phyloP scores from a whole-genome alignment of 2,329 filamentous ascomycete species.

The Trichophyton verrucosum region DNA sequence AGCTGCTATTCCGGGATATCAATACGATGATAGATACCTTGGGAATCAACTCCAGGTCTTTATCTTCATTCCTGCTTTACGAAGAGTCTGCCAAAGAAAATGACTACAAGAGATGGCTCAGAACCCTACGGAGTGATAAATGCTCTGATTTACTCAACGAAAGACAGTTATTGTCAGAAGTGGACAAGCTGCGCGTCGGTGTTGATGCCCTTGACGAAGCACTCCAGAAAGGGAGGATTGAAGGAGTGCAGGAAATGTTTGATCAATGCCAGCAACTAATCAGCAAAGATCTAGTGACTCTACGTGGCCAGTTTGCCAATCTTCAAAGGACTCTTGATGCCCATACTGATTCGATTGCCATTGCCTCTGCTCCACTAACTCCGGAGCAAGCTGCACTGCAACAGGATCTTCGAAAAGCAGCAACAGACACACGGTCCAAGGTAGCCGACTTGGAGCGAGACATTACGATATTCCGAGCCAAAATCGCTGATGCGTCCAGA shows the following conservation, averaged over 20 bases:
- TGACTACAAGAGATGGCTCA: slow-evolving; percentile 38
- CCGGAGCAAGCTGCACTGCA: slow-evolving; percentile 76
- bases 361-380: slow-evolving; percentile 61
- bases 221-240: slow-evolving; percentile 56
- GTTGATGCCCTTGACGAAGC: slow-evolving; percentile 53
- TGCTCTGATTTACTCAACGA: slow-evolving; percentile 56
- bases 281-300: slow-evolving; percentile 54
- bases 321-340: slow-evolving; percentile 63
- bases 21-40: slow-evolving; percentile 85
- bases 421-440: slow-evolving; percentile 58
- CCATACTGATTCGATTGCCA: slow-evolving; percentile 56
- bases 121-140: slow-evolving; percentile 36
- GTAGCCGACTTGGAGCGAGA: slow-evolving; percentile 70
- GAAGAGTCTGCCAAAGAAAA: slow-evolving; percentile 35
- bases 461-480: slow-evolving; percentile 65
- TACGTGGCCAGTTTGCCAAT: slow-evolving; percentile 65
- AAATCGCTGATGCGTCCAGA: slow-evolving; percentile 48
- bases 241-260: slow-evolving; percentile 56
- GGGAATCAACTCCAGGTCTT: slow-evolving; percentile 66
- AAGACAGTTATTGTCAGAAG: slow-evolving; percentile 64
- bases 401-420: slow-evolving; percentile 66
- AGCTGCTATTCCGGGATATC: slow-evolving; percentile 39
- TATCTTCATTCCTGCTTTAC: slow-evolving; percentile 44
- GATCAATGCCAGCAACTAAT: slow-evolving; percentile 49
- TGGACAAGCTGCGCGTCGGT: slow-evolving; percentile 54